Percentiles rank a stretch among this genome's conserved stretches.
Conservation (phyloP, 1,139 yeast genomes). For the Diutina pseudorugosa region DNA sequence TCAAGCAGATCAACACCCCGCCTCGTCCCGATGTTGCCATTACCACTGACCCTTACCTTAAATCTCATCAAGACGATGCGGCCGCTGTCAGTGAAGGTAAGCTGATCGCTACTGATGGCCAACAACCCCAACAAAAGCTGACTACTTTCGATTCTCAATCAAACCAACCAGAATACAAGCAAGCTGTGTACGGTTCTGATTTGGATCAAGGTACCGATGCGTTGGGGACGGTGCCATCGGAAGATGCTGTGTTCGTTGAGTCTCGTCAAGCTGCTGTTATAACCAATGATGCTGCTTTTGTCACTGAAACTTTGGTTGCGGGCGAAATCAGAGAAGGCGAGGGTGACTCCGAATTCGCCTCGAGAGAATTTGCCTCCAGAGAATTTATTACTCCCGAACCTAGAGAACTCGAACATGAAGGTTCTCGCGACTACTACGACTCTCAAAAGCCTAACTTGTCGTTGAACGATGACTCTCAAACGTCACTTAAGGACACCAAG, state of each 20-base stretch:
- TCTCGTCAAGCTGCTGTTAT: constrained; percentile 55
- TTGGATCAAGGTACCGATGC: neutral
- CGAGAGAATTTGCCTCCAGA: neutral
- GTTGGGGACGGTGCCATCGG: constrained; percentile 18
- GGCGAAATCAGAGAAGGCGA: neutral
- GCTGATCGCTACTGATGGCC: neutral
- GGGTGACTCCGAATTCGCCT: neutral
- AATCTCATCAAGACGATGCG: neutral
- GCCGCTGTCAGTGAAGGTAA: neutral
- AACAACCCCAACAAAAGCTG: constrained; percentile 3
- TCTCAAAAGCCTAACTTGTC: neutral
- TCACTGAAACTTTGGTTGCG: neutral
- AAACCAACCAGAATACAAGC: neutral
- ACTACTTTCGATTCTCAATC: neutral
- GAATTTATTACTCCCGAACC: neutral
- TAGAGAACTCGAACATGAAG: neutral
- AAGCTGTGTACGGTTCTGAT: neutral
- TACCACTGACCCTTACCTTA: neutral
- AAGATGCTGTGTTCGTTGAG: constrained; percentile 34
- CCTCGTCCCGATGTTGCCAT: neutral
- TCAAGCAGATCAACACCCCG: constrained; percentile 1
- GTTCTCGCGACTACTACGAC: neutral
- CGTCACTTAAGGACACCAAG: no score
- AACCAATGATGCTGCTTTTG: constrained; percentile 8
- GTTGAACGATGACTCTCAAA: neutral